Conservation (phyloP, 2,329 filamentous ascomycete species). For the Xylaria sp. region DNA sequence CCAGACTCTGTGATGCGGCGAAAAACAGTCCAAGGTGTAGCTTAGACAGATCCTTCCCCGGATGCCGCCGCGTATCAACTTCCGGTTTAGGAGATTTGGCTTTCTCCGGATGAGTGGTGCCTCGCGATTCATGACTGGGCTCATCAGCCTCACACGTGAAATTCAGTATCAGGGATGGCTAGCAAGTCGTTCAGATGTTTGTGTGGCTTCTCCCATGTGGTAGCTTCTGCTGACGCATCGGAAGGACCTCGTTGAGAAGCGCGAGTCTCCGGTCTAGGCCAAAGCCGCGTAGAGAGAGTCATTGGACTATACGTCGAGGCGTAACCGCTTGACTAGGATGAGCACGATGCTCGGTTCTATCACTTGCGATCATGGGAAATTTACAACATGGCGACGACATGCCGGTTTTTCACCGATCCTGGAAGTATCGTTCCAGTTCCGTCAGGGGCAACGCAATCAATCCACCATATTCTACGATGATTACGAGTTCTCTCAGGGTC, state of each 20-base stretch:
- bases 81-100: conserved; percentile 28
- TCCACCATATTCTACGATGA: conserved; percentile 7
- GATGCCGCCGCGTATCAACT: conserved; percentile 19
- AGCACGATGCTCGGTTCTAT: not conserved
- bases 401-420: not conserved
- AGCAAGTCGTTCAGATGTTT: conserved; percentile 2
- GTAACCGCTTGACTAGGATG: conserved; percentile 18
- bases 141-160: conserved; percentile 17
- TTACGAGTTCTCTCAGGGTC: conserved; percentile 14
- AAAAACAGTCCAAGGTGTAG: not conserved
- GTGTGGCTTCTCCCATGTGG: conserved; percentile 11
- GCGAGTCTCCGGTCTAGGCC: conserved; percentile 22
- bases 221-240: conserved; percentile 11
- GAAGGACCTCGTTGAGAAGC: not conserved
- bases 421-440: conserved; percentile 1
- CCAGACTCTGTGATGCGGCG: conserved; percentile 1
- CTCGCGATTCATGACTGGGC: not conserved
- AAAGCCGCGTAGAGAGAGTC: conserved; percentile 33
- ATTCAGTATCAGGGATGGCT: conserved; percentile 11
- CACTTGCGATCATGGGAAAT: conserved; percentile 22
- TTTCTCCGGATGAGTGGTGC: conserved; percentile 1
- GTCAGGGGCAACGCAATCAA: conserved; percentile 15
- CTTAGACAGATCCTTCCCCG: not conserved
- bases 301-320: conserved; percentile 23
- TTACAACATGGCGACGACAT: conserved; percentile 1